Evolutionary conservation across 1,284 basidiomycete species (phyloP).

Genomic region (Ustilago hordei): DNA sequence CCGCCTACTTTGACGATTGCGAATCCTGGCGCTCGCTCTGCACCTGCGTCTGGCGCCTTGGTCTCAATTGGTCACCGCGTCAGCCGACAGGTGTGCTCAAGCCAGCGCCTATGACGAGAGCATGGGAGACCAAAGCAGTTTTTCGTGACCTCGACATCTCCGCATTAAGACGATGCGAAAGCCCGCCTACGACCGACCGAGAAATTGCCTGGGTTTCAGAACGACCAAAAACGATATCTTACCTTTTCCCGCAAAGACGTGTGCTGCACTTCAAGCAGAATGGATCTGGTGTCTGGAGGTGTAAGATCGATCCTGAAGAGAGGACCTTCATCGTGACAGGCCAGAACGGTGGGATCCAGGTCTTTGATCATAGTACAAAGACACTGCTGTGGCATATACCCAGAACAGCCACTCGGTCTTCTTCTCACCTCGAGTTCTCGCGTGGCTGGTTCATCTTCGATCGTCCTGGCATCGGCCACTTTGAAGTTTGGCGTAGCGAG

Average conservation of each 20-base stretch:
- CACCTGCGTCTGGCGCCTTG: conserved; percentile 39
- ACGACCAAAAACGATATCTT: neutral
- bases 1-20: conserved; percentile 31
- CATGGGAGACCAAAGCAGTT: neutral
- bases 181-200: too few species aligned
- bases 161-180: neutral
- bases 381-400: conserved; percentile 52
- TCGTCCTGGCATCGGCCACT: conserved; percentile 42
- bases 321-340: conserved; percentile 50
- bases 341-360: conserved; percentile 34
- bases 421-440: conserved; percentile 60
- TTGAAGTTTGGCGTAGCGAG: conserved; percentile 62
- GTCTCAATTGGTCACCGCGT: conserved; percentile 28
- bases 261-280: conserved; percentile 9
- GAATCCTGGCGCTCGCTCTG: conserved; percentile 37
- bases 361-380: conserved; percentile 36
- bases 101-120: neutral
- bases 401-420: conserved; percentile 30
- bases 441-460: conserved; percentile 62
- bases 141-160: neutral
- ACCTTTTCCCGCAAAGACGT: conserved; percentile 19
- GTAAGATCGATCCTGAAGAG: conserved; percentile 61
- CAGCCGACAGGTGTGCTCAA: neutral
- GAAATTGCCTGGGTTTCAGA: neutral
- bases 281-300: conserved; percentile 50